Evolutionary conservation across 2,329 filamentous ascomycete species (phyloP), one percentile per base, ranked within the genome.

Genomic region (Talaromyces funiculosus): DNA sequence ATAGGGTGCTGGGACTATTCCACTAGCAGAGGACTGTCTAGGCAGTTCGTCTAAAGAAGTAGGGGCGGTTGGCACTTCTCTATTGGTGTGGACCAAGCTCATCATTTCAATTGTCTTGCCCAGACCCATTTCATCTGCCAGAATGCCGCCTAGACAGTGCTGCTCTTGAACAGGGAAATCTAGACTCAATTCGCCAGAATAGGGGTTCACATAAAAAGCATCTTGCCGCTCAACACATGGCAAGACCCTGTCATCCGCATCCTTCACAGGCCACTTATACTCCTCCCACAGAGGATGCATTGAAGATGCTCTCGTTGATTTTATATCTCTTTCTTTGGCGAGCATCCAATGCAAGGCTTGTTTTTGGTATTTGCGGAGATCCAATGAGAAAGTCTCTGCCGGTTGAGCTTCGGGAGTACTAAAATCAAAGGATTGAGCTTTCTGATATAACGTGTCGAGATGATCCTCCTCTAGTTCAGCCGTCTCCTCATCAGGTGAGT

Each of bases 61-160:
- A 16, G 70, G 63, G 40, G 66, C 64, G 63, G 70, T 67, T 40
- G 67, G 67, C 22, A 65, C 55, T 8, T 72, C 66, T 63, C 84
- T 86, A 71, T 97, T 90, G 0, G 90, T 85, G 72, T 99, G 94
- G 4, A 99, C 84, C 54, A 99, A 79, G 75, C 91, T 94, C 63
- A 99, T 84, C 92, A 99, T 97, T 71, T 99, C 93, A 57, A 99
- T 97, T 0, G 94, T 99, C 78, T 99, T 99, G 35, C 94, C 94
- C 1, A 99, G 80, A 51, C 94, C 94, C 94, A 99, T 99, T 75
- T 97, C 82, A 69, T 99, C 94, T 8, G 94, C 94, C 43, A 99
- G 79, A 61, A 99, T 90, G 5, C 94, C 94, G 47, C 94, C 94
- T 0, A 96, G 80, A 66, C 94, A 99, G 71, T 95, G 90, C 70